phyloP scores from a whole-genome alignment of 2,329 filamentous ascomycete genomes.

The Metarhizium sp. region DNA sequence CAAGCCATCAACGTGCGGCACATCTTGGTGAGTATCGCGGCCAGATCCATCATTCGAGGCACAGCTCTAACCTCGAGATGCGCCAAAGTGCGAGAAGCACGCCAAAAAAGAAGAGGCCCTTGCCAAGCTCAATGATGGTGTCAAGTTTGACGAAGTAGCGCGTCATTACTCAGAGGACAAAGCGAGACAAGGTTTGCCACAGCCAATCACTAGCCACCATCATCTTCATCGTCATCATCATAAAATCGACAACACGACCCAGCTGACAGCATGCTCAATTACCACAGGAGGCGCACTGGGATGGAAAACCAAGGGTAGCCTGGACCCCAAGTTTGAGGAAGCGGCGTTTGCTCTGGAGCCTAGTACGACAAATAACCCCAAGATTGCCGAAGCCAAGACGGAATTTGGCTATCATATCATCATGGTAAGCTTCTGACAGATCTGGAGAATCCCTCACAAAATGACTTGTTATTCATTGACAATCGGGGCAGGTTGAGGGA shows the following conservation, averaged over 20 bases:
- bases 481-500: slow-evolving; percentile 26
- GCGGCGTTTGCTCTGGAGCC: slow-evolving; percentile 60
- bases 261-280: neutral
- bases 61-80: neutral
- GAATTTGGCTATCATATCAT: slow-evolving; percentile 71
- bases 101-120: slow-evolving; percentile 69
- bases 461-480: neutral
- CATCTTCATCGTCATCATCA: neutral
- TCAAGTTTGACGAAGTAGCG: slow-evolving; percentile 68
- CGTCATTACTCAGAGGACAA: slow-evolving; percentile 69
- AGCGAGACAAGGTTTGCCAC: slow-evolving; percentile 47
- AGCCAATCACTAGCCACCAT: neutral
- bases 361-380: slow-evolving; percentile 55
- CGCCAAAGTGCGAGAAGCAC: slow-evolving; percentile 58
- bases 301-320: slow-evolving; percentile 60
- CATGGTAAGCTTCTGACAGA: slow-evolving; percentile 44
- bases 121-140: slow-evolving; percentile 54
- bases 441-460: neutral
- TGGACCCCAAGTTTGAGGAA: slow-evolving; percentile 62
- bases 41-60: neutral
- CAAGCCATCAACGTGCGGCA: slow-evolving; percentile 66
- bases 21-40: slow-evolving; percentile 44
- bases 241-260: neutral
- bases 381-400: slow-evolving; percentile 63
- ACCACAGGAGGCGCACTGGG: slow-evolving; percentile 58